Evolutionary conservation across 2,329 filamentous ascomycete genomes (phyloP).

Genomic region (Grosmannia serpens): DNA sequence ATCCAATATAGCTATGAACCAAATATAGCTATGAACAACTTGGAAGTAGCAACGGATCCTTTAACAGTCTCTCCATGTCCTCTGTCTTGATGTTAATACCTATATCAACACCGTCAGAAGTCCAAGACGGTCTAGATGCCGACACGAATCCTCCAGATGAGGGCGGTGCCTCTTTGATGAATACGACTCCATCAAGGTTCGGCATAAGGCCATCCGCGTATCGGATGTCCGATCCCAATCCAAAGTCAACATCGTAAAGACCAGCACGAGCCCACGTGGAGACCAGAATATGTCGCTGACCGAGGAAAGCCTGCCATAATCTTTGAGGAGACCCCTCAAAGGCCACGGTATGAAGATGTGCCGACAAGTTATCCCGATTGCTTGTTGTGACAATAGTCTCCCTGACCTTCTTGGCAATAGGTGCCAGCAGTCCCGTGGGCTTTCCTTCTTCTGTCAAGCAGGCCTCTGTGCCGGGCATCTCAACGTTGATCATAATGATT

Average conservation of each 20-base stretch:
- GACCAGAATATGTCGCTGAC: slow-evolving; percentile 3
- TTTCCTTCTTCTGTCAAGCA: neutral
- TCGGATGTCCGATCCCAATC: neutral
- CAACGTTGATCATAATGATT: slow-evolving; percentile 4
- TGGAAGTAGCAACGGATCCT: slow-evolving; percentile 3
- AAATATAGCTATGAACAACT: neutral
- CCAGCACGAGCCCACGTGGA: slow-evolving; percentile 5
- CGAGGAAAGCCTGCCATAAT: slow-evolving; percentile 5
- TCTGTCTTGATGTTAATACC: neutral
- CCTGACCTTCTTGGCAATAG: neutral
- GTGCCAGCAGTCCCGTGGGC: neutral
- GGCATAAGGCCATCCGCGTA: slow-evolving; percentile 2
- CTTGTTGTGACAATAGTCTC: slow-evolving; percentile 1
- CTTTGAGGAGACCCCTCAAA: slow-evolving; percentile 3
- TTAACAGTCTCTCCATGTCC: slow-evolving; percentile 3
- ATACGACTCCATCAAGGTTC: slow-evolving; percentile 2
- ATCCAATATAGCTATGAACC: neutral
- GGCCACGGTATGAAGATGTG: slow-evolving; percentile 5
- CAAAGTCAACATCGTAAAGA: slow-evolving; percentile 5
- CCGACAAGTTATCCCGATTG: neutral
- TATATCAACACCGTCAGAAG: slow-evolving; percentile 1
- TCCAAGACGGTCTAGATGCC: slow-evolving; percentile 3
- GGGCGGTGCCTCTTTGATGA: slow-evolving; percentile 5
- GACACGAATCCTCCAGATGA: slow-evolving; percentile 1
- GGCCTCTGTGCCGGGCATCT: slow-evolving; percentile 1